These are phyloP conservation scores for Zoysia matrella DNA, from an alignment of 202 grass and related monocot species.

Conservation along the genomic window DNA sequence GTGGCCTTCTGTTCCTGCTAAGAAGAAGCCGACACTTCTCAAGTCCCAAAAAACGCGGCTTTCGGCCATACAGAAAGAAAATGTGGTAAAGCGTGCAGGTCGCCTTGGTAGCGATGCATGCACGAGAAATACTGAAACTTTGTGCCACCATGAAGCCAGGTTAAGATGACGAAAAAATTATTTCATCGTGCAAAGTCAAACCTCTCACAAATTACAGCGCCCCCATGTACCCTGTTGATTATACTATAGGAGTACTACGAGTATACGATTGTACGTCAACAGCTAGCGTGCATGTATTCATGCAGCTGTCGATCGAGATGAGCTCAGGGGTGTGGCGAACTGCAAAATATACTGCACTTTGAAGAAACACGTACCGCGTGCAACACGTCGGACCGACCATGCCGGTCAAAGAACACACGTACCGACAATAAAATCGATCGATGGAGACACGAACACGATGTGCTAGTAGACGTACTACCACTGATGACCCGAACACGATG, in stretches of 20 bases:
- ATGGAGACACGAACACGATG: not conserved
- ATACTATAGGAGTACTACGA: too few species aligned
- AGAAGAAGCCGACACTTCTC: constrained; percentile 53
- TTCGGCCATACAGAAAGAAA: constrained; percentile 19
- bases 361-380: too few species aligned
- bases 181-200: not conserved
- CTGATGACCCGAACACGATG: not conserved
- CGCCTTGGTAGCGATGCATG: not conserved
- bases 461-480: not conserved
- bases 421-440: not conserved
- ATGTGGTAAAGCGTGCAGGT: not conserved
- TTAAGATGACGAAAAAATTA: not conserved
- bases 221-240: too few species aligned
- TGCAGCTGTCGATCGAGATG: not conserved
- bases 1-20: not conserved
- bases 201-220: too few species aligned
- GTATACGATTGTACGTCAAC: not conserved
- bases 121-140: not conserved
- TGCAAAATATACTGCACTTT: too few species aligned
- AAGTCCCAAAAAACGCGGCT: constrained; percentile 44
- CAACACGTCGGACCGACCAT: not conserved
- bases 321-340: too few species aligned
- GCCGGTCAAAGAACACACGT: constrained; percentile 16
- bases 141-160: not conserved
- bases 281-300: not conserved